Evolutionary conservation across 371 early-diverging fungal genomes (phyloP).

Genomic region (Mucor plumbeus): DNA sequence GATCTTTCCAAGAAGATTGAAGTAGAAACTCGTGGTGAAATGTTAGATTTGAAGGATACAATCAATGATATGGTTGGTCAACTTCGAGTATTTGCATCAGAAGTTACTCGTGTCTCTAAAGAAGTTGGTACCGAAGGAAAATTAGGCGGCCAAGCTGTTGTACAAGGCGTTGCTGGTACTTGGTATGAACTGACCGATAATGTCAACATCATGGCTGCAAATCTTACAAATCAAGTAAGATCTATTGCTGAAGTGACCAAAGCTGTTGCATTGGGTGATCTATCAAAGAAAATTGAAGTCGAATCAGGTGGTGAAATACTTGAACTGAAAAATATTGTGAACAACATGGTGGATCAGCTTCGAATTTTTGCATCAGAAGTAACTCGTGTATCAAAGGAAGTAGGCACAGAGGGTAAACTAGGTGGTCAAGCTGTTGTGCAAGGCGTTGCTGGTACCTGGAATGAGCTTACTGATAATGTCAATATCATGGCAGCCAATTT

Average conservation of each 20-base stretch:
- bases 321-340: constrained; percentile 39
- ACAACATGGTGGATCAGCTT: constrained; percentile 37
- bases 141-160: not conserved
- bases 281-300: constrained; percentile 41
- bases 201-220: constrained; percentile 45
- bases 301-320: constrained; percentile 49
- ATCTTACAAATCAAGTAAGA: constrained; percentile 59
- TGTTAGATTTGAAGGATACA: constrained; percentile 65
- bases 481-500: constrained; percentile 63
- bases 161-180: too few species aligned
- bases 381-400: constrained; percentile 48
- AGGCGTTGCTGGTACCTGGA: constrained; percentile 74
- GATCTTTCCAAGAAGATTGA: constrained; percentile 67
- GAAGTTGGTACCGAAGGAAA: constrained; percentile 41
- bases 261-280: constrained; percentile 50
- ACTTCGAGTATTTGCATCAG: constrained; percentile 38
- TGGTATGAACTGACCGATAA: constrained; percentile 41
- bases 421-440: constrained; percentile 59
- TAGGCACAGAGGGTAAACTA: constrained; percentile 57
- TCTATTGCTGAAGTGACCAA: constrained; percentile 60
- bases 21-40: constrained; percentile 69
- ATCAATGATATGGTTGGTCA: constrained; percentile 69
- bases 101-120: constrained; percentile 50
- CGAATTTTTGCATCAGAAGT: constrained; percentile 54
- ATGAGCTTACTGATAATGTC: constrained; percentile 72